Percentiles rank a stretch among this genome's conserved stretches.
Conservation (phyloP, 768 basidiomycete genomes). For the Mycena olivaceomarginata region DNA sequence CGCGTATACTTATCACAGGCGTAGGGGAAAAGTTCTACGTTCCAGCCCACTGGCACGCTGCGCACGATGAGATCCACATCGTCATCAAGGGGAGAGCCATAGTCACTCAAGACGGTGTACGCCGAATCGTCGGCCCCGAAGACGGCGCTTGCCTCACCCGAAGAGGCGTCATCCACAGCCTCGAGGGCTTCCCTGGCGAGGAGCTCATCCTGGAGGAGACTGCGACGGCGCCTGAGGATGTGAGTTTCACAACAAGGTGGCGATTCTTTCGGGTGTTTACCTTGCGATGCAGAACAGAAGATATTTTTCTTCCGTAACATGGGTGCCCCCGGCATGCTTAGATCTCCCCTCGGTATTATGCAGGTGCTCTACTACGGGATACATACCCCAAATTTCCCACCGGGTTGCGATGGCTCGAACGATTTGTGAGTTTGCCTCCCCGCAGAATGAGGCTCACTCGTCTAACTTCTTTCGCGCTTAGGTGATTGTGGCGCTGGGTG, state of each 20-base stretch:
- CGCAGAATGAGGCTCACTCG: no score
- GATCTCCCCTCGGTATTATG: background rate
- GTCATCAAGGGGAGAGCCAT: conserved; percentile 12
- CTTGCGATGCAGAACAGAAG: conserved; percentile 12
- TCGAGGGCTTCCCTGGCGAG: conserved; percentile 21
- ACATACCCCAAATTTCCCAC: conserved; percentile 16
- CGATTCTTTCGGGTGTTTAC: background rate
- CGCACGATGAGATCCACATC: background rate
- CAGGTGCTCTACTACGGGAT: conserved; percentile 31
- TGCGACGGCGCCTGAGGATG: background rate
- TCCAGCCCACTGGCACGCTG: conserved; percentile 17
- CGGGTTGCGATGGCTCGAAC: conserved; percentile 8
- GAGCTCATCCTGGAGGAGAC: conserved; percentile 19
- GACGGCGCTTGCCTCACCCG: conserved; percentile 3
- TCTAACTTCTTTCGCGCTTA: no score
- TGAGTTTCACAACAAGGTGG: background rate
- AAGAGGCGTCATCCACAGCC: conserved; percentile 20
- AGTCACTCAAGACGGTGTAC: conserved; percentile 18
- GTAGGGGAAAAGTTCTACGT: background rate
- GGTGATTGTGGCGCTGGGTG: no score
- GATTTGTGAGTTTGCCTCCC: conserved; percentile 6
- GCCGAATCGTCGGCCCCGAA: background rate
- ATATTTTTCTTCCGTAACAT: conserved; percentile 27
- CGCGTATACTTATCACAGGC: conserved; percentile 12
- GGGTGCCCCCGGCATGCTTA: background rate